Base-by-base conservation (phyloP, 805 yeast species). In the Saccharomyces kudriavzevii region DNA sequence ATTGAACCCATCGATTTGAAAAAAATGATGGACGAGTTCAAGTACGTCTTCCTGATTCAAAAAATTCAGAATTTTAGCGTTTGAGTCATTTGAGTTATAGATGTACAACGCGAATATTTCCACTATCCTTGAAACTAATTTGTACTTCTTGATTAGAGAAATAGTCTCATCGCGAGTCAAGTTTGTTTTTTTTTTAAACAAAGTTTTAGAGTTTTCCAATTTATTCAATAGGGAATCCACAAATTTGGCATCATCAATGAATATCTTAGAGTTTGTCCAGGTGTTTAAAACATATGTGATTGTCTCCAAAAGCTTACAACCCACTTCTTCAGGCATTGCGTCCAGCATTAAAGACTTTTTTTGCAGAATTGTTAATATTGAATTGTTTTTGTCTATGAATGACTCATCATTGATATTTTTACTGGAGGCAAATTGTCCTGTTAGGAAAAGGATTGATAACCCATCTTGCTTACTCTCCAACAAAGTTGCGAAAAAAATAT, bases 381-480 rank as follows among this genome's bases (percentile, higher is more conserved):
- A 81, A 5, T 56, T 56, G 25, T 66, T 60, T 5, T 45, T 46
- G 11, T 30, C 26, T 5, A 40, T 43, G 4, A 40, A 25, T 1
- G 31, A 26, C 27, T 52, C 58, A 24, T 56, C 57, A 5, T 53
- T 50, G 11, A 58, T 64, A 13, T 49, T 53, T 30, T 53, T 53
- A 10, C 63, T 70, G 17, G 65, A 77, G 63, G 24, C 89, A 83
- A 65, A 52, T n/a, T 54, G 54, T 5, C 71, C 72, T 25, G 87
- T 84, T 31, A 87, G 74, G 57, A 87, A 82, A 26, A 84, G 73
- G 49, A 85, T 82, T 0, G 91, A 77, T n/a, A 87, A 67, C 1
- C 94, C 95, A 65, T 87, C 88, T 66, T 87, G 94, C 48, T 81
- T 80, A 4, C 88, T 85, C 54, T 78, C 81, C 78, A 86, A 76